Evolutionary conservation across 345 rosid genomes (phyloP), one percentile per base, ranked within the genome.

Genomic region (Mallotus nudiflorus): DNA sequence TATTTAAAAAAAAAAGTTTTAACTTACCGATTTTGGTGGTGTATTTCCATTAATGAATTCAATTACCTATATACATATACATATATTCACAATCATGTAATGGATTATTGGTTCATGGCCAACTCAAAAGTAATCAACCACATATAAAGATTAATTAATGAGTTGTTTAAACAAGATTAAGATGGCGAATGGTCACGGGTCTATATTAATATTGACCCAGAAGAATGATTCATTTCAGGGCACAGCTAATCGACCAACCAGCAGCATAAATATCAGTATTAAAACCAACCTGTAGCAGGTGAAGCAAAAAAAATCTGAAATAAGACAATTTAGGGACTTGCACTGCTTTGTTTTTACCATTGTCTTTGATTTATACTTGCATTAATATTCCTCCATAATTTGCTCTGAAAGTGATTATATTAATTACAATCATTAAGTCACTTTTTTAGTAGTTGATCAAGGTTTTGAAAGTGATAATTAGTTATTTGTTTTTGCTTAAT

Each of bases 191-290:
- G 12, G 66, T 72, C 69, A 68, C 58, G 52, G 53, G 37, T 27
- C 22, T 40, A 22, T 1, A 5, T 20, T 0, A 0, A 3, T 20
- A 57, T 12, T 49, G 46, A 65, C n/a, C 35, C 46, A 39, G 42
- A 56, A 2, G 64, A 61, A 54, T 53, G 55, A 22, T 19, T 61
- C 61, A 70, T 39, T 46, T 12, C 20, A 35, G 61, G 45, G 70
- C 50, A 62, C 55, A 49, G 71, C 60, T 29, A 39, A 52, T 44
- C 31, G 4, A 79, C 49, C 76, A 67, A 79, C 74, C 71, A 45
- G 74, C 79, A 75, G n/a, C n/a, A n/a, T n/a, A n/a, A n/a, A n/a
- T 11, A 53, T 66, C 19, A 45, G 3, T 16, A 44, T 13, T 49
- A 60, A 25, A 61, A 7, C 31, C 35, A 15, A 31, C 19, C 40